Base-by-base conservation (phyloP, 2,329 filamentous ascomycete species). In the Phaeosphaeriaceae sp. region DNA sequence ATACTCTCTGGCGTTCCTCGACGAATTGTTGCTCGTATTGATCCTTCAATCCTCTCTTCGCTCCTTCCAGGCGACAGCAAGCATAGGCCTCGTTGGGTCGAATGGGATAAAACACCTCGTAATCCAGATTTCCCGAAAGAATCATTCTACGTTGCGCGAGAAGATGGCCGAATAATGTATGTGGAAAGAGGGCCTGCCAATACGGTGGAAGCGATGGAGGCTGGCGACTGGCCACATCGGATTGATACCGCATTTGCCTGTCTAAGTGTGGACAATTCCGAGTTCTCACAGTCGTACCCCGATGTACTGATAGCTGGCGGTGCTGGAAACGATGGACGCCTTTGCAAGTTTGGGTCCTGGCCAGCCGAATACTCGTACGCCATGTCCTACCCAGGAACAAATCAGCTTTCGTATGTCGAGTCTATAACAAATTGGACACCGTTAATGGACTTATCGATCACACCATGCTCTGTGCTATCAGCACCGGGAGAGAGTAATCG, bases 251-350 rank as follows among this genome's bases (percentile, higher is more conserved):
- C 91, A 2, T 95, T 97, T 68, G 88, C 91, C 42, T 89, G 86
- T 44, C 68, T 83, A 15, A 77, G 79, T 48, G 79, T 89, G n/a
- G 63, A 65, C 38, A 56, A 56, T 29, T 61, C 61, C 1, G 85
- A 83, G 39, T 57, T 54, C 29, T 61, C 56, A 45, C 83, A 84
- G 54, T 76, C 81, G 29, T 85, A 83, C 49, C 85, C 86, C 2
- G 92, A 96, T 68, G 81, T 95, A n/a, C 77, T 96, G 38, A 82
- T 95, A 29, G 84, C 88, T 39, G 89, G 88, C 4, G 92, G 93
- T 0, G 87, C 89, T 57, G 88, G 87, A 44, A 89, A 91, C 7
- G 83, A 87, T 52, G 92, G 92, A 6, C 86, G 87, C 1, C 80
- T 94, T 5, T 93, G 88, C 77, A 84, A 86, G 72, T 86, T 89